Evolutionary conservation across 2,329 filamentous ascomycete genomes (phyloP).

Genomic region (Didymellaceae sp.): DNA sequence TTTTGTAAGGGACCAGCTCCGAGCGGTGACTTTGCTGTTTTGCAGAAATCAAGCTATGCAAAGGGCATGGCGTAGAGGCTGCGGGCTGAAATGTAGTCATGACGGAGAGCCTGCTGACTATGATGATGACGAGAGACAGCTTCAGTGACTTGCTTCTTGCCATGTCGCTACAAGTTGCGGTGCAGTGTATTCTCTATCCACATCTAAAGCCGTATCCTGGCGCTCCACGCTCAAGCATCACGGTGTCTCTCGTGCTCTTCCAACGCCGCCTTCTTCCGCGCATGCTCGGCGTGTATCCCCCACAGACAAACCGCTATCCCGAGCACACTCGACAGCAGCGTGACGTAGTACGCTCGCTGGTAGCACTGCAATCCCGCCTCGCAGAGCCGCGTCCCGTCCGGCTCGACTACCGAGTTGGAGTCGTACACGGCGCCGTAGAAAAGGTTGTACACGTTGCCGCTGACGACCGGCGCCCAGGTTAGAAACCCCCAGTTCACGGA

Average conservation of each 20-base stretch:
- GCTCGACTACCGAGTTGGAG: conserved; percentile 72
- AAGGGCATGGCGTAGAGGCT: too few relatives aligned
- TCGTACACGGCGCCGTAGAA: conserved; percentile 89
- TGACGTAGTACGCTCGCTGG: conserved; percentile 78
- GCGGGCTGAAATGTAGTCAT: too few relatives aligned
- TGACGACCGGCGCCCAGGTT: conserved; percentile 85
- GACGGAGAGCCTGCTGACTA: too few relatives aligned
- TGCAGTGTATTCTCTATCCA: too few relatives aligned
- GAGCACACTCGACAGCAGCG: conserved; percentile 71
- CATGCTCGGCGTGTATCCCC: conserved; percentile 68
- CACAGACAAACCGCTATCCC: conserved; percentile 74
- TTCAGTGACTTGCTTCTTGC: too few relatives aligned
- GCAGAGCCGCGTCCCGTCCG: conserved; percentile 75
- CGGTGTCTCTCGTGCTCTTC: conserved; percentile 41
- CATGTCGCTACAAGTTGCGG: too few relatives aligned
- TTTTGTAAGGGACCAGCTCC: too few relatives aligned
- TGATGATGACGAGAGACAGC: too few relatives aligned
- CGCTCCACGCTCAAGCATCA: conserved; percentile 41
- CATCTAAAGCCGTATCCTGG: too few relatives aligned
- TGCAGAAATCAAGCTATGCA: too few relatives aligned
- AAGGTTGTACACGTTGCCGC: conserved; percentile 90
- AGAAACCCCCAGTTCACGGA: conserved; percentile 97
- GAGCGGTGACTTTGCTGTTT: too few relatives aligned
- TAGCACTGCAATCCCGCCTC: conserved; percentile 82
- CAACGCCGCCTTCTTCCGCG: conserved; percentile 38